Evolutionary conservation across 2,329 filamentous ascomycete species (phyloP).

Genomic region (Aspergillus arachidicola): DNA sequence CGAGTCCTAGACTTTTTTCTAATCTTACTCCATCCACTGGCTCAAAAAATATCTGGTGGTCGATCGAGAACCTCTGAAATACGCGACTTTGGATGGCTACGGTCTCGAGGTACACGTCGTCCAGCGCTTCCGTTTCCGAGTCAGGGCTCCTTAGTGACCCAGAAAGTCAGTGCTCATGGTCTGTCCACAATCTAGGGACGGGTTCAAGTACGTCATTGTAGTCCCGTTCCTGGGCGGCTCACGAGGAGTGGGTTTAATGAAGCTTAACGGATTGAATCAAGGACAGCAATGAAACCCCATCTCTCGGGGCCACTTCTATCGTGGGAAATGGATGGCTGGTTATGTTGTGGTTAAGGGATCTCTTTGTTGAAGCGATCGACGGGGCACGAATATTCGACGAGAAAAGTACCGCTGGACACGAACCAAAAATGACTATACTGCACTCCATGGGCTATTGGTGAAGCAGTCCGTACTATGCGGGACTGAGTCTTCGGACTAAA

Average conservation of each 20-base stretch:
- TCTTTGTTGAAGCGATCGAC: slow-evolving; percentile 31
- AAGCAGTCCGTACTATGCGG: slow-evolving; percentile 25
- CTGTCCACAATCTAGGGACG: slow-evolving; percentile 11
- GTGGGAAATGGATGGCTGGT: slow-evolving; percentile 18
- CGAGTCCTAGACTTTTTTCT: not conserved
- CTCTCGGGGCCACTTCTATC: slow-evolving; percentile 4
- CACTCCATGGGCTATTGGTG: slow-evolving; percentile 25
- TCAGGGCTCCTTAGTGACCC: slow-evolving; percentile 43
- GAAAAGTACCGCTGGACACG: slow-evolving; percentile 24
- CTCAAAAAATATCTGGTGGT: slow-evolving; percentile 66
- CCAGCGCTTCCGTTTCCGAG: slow-evolving; percentile 54
- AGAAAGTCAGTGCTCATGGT: slow-evolving; percentile 28
- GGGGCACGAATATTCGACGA: slow-evolving; percentile 19
- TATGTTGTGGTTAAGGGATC: slow-evolving; percentile 21
- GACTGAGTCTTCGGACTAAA: slow-evolving; percentile 33
- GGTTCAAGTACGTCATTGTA: slow-evolving; percentile 35
- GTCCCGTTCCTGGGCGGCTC: not conserved
- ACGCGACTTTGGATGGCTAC: slow-evolving; percentile 63
- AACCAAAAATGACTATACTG: slow-evolving; percentile 26
- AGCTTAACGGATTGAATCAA: slow-evolving; percentile 4
- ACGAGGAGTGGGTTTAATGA: not conserved
- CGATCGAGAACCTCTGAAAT: slow-evolving; percentile 68
- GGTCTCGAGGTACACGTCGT: slow-evolving; percentile 61
- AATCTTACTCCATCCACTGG: slow-evolving; percentile 69
- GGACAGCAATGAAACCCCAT: slow-evolving; percentile 4